Base-by-base conservation (phyloP, 78 protist species). In the slime mould (Dictyostelium discoideum) region DNA sequence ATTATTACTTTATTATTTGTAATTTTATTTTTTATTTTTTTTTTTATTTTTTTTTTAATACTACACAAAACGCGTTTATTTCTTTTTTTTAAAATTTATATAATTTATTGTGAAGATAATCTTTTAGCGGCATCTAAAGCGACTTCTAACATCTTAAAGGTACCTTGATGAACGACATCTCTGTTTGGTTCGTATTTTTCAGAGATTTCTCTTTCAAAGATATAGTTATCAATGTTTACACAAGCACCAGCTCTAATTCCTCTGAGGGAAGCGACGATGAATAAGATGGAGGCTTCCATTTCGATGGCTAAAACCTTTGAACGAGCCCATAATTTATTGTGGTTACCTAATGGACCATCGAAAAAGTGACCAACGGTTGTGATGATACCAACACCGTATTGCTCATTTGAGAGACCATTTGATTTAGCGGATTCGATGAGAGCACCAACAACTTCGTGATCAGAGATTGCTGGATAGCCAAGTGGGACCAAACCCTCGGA, bases 291-390 rank as follows among this genome's bases (percentile, higher is more conserved):
- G 3, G 92, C 96, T 84, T 92, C 96, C 96, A 92, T 92, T 74
- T 92, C 96, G 50, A 92, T 86, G 16, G 96, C 96, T 22, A 92
- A 85, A 9, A 92, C 96, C 48, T 77, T 69, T 69, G 92, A 80
- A 29, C 92, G 37, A n/a, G 92, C 93, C 96, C 96, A 92, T 11
- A 92, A 48, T 72, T 92, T 92, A 39, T 92, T 92, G 83, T 92
- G 96, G 40, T 92, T 92, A 29, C 96, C 96, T 5, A 92, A 69
- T 72, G 96, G 96, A 57, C 96, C 96, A 76, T 92, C 96, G 60
- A 86, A 92, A 50, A 92, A 92, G 87, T 85, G 96, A 40, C 96
- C 96, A 14, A 92, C 96, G 10, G 96, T 92, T 0, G 96, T 86
- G 79, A 85, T 86, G 83, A 92, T 80, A 76, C 96, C 96, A 86